A percentile compares a stretch with the other conserved stretches of the same genome.
Evolutionary conservation across 176 grass and related monocot species (phyloP).

Genomic region (Tillandsia fasciculata): DNA sequence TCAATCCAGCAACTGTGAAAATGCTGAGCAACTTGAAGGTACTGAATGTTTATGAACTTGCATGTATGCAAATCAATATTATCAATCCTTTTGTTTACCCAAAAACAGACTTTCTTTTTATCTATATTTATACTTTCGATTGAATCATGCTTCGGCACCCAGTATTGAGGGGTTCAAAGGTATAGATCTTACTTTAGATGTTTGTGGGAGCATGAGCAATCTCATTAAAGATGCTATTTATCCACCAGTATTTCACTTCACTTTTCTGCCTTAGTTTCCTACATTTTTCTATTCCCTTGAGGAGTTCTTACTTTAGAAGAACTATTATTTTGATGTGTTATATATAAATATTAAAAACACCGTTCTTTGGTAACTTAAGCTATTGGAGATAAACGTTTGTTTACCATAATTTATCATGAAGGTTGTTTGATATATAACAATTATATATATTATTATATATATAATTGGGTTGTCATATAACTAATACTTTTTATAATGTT

Average conservation of each 20-base stretch:
- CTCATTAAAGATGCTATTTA: background rate
- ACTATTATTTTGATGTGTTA: no score
- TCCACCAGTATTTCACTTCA: background rate
- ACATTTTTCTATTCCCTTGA: background rate
- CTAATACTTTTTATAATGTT: no score
- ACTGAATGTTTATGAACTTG: conserved; percentile 2
- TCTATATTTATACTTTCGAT: no score
- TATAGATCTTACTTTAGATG: background rate
- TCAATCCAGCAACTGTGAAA: conserved; percentile 96
- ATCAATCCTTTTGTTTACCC: no score
- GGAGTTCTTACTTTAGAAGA: background rate
- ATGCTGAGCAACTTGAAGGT: conserved; percentile 98
- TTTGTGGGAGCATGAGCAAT: background rate
- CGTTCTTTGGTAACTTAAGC: no score
- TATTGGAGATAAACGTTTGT: no score
- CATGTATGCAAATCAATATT: background rate
- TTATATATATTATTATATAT: no score
- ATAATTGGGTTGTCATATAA: no score
- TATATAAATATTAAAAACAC: no score
- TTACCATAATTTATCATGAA: background rate
- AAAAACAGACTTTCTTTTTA: no score
- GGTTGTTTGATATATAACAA: background rate
- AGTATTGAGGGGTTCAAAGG: no score
- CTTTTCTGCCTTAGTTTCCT: background rate
- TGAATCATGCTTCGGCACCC: no score